phyloP scores from a whole-genome alignment of 805 yeast species.

The Yarrowia phangngaensis region DNA sequence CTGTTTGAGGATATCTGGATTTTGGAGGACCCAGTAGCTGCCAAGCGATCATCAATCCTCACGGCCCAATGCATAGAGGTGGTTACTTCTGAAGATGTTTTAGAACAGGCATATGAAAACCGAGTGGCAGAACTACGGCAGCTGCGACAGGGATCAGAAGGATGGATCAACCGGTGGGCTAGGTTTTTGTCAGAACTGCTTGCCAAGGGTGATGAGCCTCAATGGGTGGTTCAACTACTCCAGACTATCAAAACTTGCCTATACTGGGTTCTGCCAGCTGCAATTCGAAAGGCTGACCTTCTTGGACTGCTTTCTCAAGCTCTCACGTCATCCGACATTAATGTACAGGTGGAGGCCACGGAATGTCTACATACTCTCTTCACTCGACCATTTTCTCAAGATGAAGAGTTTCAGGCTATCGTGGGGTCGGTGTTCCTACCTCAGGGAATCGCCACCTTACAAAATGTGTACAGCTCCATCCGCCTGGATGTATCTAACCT shows the following conservation, averaged over 20 bases:
- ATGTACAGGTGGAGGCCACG: slow-evolving; percentile 74
- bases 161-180: slow-evolving; percentile 87
- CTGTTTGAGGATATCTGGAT: slow-evolving; percentile 90
- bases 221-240: slow-evolving; percentile 61
- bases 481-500: slow-evolving; percentile 58
- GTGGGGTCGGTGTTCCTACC: slow-evolving; percentile 73
- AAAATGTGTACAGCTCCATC: slow-evolving; percentile 55
- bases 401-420: slow-evolving; percentile 68
- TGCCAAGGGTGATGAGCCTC: slow-evolving; percentile 31
- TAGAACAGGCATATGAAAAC: slow-evolving; percentile 60
- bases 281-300: slow-evolving; percentile 63
- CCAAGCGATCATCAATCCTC: slow-evolving; percentile 69
- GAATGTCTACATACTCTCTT: slow-evolving; percentile 88
- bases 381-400: slow-evolving; percentile 65
- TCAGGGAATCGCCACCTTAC: slow-evolving; percentile 68
- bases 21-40: slow-evolving; percentile 85
- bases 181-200: slow-evolving; percentile 47
- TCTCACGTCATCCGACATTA: slow-evolving; percentile 48
- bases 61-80: slow-evolving; percentile 82
- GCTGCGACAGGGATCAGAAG: slow-evolving; percentile 68
- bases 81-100: slow-evolving; percentile 64
- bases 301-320: slow-evolving; percentile 60
- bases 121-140: slow-evolving; percentile 54
- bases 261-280: slow-evolving; percentile 82
- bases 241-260: slow-evolving; percentile 85